These are phyloP conservation scores for Mycena chlorophos DNA, from an alignment of 768 basidiomycete genomes.

Conservation along the genomic window DNA sequence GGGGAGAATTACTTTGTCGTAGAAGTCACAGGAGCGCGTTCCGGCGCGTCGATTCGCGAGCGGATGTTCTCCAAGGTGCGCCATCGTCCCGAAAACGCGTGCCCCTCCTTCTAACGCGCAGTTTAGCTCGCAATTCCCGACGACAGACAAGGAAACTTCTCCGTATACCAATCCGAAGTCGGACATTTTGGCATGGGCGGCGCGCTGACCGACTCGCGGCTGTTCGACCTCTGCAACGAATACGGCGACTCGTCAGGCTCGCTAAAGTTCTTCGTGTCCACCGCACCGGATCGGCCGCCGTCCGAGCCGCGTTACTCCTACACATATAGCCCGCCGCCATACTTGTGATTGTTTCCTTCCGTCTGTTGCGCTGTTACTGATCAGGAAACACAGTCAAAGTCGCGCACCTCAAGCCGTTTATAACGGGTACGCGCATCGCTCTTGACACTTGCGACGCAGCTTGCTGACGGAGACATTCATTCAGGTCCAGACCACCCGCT, in stretches of 20 bases:
- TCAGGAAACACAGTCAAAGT: neutral
- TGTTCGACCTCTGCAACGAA: conserved; percentile 45
- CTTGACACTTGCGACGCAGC: neutral
- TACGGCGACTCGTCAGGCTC: conserved; percentile 49
- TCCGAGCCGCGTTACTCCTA: conserved; percentile 15
- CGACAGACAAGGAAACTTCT: conserved; percentile 38
- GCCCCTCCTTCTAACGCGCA: neutral
- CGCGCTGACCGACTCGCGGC: conserved; percentile 39
- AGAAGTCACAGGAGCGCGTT: conserved; percentile 47
- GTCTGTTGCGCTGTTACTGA: neutral
- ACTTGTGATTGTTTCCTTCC: neutral
- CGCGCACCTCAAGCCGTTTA: neutral
- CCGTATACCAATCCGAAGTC: conserved; percentile 50
- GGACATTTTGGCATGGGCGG: conserved; percentile 44
- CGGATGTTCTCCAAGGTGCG: conserved; percentile 46
- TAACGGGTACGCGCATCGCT: neutral
- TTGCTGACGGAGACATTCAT: neutral
- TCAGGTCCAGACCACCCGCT: neutral
- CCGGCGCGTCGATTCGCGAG: conserved; percentile 46
- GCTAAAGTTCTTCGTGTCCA: conserved; percentile 53
- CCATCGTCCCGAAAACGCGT: neutral
- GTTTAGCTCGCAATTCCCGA: conserved; percentile 46
- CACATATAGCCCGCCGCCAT: neutral
- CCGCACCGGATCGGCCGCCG: conserved; percentile 44
- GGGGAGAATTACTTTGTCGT: conserved; percentile 51